These are phyloP conservation scores for Arabidopsis hybrid DNA, from an alignment of 441 rosid species.

Conservation along the genomic window DNA sequence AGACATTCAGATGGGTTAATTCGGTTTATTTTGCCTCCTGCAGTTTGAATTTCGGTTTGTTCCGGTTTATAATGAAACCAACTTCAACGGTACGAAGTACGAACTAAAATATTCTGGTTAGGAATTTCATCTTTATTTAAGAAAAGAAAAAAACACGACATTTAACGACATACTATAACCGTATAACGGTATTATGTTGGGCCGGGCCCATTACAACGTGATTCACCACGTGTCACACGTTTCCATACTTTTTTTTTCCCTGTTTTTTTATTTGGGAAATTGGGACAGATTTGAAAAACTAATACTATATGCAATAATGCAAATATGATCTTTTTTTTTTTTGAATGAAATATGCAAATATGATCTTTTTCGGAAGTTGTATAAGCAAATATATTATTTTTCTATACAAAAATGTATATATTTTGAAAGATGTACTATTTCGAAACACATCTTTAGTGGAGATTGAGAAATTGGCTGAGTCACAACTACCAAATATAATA, in stretches of 20 bases:
- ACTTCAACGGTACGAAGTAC: background rate
- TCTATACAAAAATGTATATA: background rate
- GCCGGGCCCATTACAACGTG: conserved; percentile 38
- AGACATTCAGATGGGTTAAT: background rate
- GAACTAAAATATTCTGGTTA: background rate
- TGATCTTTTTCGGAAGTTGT: background rate
- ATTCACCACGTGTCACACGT: conserved; percentile 35
- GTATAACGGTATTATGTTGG: conserved; percentile 19
- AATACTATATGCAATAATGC: no score
- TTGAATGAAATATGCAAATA: background rate
- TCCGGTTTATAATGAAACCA: background rate
- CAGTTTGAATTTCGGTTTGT: background rate
- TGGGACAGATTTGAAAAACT: background rate
- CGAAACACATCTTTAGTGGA: background rate
- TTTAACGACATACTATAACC: background rate
- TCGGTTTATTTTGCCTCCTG: conserved; percentile 1
- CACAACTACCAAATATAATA: background rate
- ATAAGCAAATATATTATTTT: background rate
- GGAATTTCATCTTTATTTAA: background rate
- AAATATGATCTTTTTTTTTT: no score
- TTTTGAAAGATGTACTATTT: background rate
- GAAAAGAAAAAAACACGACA: background rate
- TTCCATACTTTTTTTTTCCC: background rate
- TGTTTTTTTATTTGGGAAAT: background rate
- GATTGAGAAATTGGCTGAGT: background rate